Percentiles rank a stretch among this genome's conserved stretches.
Evolutionary conservation across 805 yeast species (phyloP).

Genomic region (Soucietia sequanensis): DNA sequence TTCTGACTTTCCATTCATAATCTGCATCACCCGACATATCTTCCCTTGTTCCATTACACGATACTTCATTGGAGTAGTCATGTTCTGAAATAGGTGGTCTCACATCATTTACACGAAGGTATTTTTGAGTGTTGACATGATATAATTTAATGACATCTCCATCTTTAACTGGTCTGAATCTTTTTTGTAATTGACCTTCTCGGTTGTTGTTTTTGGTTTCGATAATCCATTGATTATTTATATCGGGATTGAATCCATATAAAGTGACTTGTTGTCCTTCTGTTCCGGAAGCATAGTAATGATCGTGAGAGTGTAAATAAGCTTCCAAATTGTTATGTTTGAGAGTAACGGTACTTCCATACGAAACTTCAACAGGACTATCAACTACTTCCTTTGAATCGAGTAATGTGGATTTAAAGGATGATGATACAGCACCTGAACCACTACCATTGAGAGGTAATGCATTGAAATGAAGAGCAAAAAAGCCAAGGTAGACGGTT

Average conservation of each 20-base stretch:
- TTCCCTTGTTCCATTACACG: slow-evolving; percentile 59
- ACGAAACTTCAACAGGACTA: slow-evolving; percentile 64
- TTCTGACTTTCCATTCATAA: slow-evolving; percentile 67
- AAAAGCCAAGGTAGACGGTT: slow-evolving; percentile 54
- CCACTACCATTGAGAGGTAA: slow-evolving; percentile 55
- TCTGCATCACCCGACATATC: slow-evolving; percentile 64
- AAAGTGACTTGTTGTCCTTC: slow-evolving; percentile 78
- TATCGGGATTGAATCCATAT: slow-evolving; percentile 56
- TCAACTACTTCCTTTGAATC: slow-evolving; percentile 34
- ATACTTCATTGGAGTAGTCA: slow-evolving; percentile 84
- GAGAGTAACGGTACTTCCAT: slow-evolving; percentile 69
- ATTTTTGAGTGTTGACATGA: slow-evolving; percentile 67
- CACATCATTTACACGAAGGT: slow-evolving; percentile 65
- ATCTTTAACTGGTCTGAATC: slow-evolving; percentile 41
- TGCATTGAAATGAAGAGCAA: slow-evolving; percentile 54
- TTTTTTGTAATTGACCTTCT: slow-evolving; percentile 39
- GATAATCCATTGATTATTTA: slow-evolving; percentile 71
- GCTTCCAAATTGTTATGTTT: slow-evolving; percentile 72
- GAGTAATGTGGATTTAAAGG: slow-evolving; percentile 59
- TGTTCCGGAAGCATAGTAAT: slow-evolving; percentile 62
- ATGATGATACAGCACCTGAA: slow-evolving; percentile 61
- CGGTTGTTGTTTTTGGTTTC: slow-evolving; percentile 41
- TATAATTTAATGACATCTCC: slow-evolving; percentile 63
- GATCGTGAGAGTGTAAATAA: slow-evolving; percentile 77
- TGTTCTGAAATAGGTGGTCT: slow-evolving; percentile 90